These are phyloP conservation scores for Paramecium sexaurelia DNA, from an alignment of 73 alveolate genomes.

Conservation along the genomic window DNA sequence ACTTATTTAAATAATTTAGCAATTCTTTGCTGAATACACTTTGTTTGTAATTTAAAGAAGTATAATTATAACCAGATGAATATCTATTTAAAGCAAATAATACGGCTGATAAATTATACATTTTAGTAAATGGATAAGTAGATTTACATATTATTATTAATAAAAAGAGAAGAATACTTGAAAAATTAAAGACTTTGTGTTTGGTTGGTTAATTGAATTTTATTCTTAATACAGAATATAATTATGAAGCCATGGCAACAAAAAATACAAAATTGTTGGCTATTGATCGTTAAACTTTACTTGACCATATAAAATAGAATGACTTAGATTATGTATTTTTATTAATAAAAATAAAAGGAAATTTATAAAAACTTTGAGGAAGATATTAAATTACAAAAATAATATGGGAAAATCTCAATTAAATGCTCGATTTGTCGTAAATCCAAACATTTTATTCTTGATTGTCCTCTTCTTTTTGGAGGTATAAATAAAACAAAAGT, in stretches of 20 bases:
- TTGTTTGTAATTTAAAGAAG: not conserved
- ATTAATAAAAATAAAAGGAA: not conserved
- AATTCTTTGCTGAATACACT: not conserved
- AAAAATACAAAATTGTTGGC: not conserved
- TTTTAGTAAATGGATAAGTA: not conserved
- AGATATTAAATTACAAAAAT: not conserved
- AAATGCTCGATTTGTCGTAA: not conserved
- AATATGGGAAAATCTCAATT: not conserved
- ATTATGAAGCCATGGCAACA: not conserved
- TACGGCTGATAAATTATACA: not conserved
- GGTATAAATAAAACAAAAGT: not conserved
- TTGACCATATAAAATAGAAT: not conserved
- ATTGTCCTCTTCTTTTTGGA: not conserved
- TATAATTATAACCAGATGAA: not conserved
- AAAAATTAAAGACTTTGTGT: not conserved
- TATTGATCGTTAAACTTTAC: not conserved
- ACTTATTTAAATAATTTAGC: constrained; percentile 10
- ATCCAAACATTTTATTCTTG: not conserved
- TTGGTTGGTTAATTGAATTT: not conserved
- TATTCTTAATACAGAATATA: not conserved
- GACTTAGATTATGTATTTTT: not conserved
- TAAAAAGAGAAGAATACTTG: not conserved
- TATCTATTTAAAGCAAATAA: not conserved
- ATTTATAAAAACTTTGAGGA: not conserved
- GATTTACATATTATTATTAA: not conserved